These are phyloP conservation scores for Salix koriyanagi DNA, from an alignment of 345 rosid genomes.

Conservation along the genomic window DNA sequence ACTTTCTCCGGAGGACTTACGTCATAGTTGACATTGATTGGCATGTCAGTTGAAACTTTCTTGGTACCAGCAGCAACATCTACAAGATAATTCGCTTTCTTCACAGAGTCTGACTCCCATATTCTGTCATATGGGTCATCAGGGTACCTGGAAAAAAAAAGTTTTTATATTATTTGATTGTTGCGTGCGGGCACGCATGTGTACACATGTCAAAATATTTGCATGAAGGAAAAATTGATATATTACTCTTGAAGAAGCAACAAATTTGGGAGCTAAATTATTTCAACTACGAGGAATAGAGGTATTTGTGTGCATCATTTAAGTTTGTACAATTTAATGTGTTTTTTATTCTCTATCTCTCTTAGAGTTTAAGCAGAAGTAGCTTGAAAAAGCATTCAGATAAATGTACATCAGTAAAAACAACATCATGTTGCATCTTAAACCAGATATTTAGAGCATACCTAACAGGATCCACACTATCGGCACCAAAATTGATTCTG, in stretches of 20 bases:
- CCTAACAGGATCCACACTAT: slow-evolving; percentile 77
- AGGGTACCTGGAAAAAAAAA: slow-evolving; percentile 59
- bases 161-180: background rate
- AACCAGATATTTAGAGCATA: slow-evolving; percentile 27
- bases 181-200: fast-evolving
- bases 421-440: background rate
- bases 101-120: slow-evolving; percentile 83
- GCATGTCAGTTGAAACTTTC: slow-evolving; percentile 58
- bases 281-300: background rate
- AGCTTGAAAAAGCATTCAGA: slow-evolving; percentile 6
- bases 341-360: background rate
- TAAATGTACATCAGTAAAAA: background rate
- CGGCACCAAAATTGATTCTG: slow-evolving; percentile 93
- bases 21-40: slow-evolving; percentile 39
- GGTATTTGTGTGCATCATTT: background rate
- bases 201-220: background rate
- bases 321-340: background rate
- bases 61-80: slow-evolving; percentile 91
- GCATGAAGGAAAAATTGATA: background rate
- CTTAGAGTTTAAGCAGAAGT: background rate
- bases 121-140: slow-evolving; percentile 95
- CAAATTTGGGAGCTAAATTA: background rate
- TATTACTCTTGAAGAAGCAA: background rate
- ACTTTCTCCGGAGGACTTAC: slow-evolving; percentile 86
- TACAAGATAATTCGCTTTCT: slow-evolving; percentile 85